Percentiles rank a stretch among this genome's conserved stretches.
Conservation (phyloP, 768 basidiomycete species). For the Kwoniella mangroviensis region DNA sequence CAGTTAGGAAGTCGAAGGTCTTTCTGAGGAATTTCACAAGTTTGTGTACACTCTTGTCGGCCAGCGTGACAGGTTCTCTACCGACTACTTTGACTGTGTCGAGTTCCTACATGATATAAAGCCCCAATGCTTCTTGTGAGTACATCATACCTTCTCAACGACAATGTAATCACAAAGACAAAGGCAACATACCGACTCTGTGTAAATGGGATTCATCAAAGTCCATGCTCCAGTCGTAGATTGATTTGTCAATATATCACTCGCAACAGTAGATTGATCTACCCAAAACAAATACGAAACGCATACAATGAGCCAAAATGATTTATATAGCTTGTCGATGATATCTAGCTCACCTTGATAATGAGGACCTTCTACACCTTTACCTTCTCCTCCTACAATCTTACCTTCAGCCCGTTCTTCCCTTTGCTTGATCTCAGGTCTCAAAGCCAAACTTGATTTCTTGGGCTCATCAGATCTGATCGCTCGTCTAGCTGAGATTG, state of each 20-base stretch:
- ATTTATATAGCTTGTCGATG: constrained; percentile 5
- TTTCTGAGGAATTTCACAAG: constrained; percentile 68
- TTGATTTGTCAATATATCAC: constrained; percentile 40
- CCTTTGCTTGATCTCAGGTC: constrained; percentile 32
- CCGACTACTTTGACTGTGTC: constrained; percentile 69
- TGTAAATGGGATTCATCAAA: constrained; percentile 89
- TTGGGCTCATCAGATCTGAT: constrained; percentile 25
- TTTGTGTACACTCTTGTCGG: constrained; percentile 73
- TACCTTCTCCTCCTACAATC: constrained; percentile 40
- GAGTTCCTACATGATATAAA: constrained; percentile 45
- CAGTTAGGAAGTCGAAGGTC: constrained; percentile 80
- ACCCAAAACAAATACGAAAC: constrained; percentile 5
- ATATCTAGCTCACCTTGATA: constrained; percentile 47
- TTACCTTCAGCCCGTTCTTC: constrained; percentile 27
- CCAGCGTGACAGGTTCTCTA: constrained; percentile 66
- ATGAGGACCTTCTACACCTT: constrained; percentile 53
- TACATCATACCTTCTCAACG: constrained; percentile 70
- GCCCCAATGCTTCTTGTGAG: constrained; percentile 57
- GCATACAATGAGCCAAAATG: background rate
- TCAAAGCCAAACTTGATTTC: constrained; percentile 37
- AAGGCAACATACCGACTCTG: constrained; percentile 55
- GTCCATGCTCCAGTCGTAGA: constrained; percentile 67
- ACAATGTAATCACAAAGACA: background rate
- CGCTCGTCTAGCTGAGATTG: constrained; percentile 7
- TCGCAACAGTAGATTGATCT: constrained; percentile 27